phyloP scores from a whole-genome alignment of 495 filamentous ascomycete genomes.

The Aspergillus cristatus region DNA sequence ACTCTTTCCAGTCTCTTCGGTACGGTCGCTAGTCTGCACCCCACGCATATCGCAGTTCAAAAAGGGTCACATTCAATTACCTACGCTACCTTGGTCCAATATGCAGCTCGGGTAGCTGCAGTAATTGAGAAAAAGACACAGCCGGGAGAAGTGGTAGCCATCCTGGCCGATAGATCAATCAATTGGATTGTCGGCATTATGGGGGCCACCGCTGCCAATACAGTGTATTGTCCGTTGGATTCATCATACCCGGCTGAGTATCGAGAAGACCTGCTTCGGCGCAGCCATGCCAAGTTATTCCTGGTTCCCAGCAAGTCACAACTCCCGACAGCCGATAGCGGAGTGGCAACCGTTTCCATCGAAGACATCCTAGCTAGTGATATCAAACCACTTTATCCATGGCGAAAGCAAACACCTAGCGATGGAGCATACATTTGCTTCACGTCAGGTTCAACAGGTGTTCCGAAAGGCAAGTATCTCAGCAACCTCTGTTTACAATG shows the following conservation, averaged over 20 bases:
- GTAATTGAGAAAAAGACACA: neutral
- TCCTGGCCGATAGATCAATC: constrained; percentile 16
- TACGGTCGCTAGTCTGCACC: no score
- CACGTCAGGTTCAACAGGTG: constrained; percentile 17
- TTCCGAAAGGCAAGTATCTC: constrained; percentile 9
- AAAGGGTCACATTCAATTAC: constrained; percentile 7
- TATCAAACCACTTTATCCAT: neutral
- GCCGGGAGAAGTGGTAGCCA: constrained; percentile 8
- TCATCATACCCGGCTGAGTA: constrained; percentile 11
- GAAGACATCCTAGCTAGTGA: neutral
- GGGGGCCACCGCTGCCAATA: constrained; percentile 14
- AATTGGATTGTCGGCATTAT: constrained; percentile 20
- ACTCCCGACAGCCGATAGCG: constrained; percentile 1
- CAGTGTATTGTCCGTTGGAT: constrained; percentile 19
- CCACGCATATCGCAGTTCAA: no score
- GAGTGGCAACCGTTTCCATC: neutral
- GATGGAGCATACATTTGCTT: constrained; percentile 13
- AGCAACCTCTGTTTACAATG: no score
- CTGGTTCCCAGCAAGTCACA: constrained; percentile 1
- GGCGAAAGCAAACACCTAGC: neutral
- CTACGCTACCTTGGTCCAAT: constrained; percentile 11
- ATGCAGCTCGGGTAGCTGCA: neutral
- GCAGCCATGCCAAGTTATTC: constrained; percentile 4
- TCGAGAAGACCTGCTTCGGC: constrained; percentile 3
- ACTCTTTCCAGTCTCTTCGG: no score